Conservation (phyloP, 139 green algal genomes). For the Chlamydomonas asymmetrica region DNA sequence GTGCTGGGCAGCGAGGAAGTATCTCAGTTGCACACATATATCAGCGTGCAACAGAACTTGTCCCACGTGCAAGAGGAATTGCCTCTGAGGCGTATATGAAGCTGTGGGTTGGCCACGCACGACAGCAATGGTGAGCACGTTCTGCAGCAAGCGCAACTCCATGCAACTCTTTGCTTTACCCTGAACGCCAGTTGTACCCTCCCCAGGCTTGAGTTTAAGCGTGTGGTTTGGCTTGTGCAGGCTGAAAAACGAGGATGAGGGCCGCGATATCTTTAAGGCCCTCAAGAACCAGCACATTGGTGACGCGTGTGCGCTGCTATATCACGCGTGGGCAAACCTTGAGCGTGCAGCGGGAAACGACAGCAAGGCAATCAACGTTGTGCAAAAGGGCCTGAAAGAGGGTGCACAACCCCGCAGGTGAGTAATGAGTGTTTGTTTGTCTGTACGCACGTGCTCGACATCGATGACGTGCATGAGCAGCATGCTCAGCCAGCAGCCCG, state of each 20-base stretch:
- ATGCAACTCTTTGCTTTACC: no score
- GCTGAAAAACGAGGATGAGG: slow-evolving; percentile 71
- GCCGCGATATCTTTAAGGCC: slow-evolving; percentile 83
- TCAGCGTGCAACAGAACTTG: slow-evolving; percentile 63
- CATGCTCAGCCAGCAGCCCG: no score
- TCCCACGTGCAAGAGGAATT: slow-evolving; percentile 63
- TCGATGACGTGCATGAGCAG: no score
- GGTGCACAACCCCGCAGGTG: slow-evolving; percentile 56
- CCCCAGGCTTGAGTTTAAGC: no score
- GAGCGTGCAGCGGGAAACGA: slow-evolving; percentile 63
- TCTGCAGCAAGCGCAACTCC: no score
- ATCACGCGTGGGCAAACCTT: slow-evolving; percentile 76
- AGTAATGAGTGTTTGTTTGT: not conserved
- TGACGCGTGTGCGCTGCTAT: slow-evolving; percentile 48
- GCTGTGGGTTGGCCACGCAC: slow-evolving; percentile 78
- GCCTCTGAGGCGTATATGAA: slow-evolving; percentile 62
- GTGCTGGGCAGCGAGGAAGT: not conserved
- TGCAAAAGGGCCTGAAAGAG: slow-evolving; percentile 65
- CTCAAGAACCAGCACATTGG: slow-evolving; percentile 75
- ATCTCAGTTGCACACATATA: slow-evolving; percentile 58
- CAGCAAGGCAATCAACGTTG: slow-evolving; percentile 54
- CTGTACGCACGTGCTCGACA: no score
- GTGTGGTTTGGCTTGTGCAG: no score
- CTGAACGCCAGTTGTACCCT: not conserved
- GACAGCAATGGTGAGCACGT: slow-evolving; percentile 71